Base-by-base conservation (phyloP, 2,329 filamentous ascomycete species). In the Monosporascus sp. region DNA sequence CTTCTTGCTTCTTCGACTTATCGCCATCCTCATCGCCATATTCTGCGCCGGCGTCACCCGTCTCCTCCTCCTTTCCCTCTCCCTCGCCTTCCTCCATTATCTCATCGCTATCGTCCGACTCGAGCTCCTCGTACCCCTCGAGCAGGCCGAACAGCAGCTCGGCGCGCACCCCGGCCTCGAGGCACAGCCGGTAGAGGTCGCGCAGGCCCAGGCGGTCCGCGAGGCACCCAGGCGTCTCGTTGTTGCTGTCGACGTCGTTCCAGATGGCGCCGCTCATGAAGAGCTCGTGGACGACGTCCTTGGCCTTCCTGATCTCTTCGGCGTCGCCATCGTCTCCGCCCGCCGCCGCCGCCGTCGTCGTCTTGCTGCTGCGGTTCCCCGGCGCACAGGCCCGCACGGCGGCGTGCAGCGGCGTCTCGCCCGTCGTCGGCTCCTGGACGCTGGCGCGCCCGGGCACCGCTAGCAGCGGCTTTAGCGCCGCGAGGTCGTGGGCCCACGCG, bases 241-340 rank as follows among this genome's bases (percentile, higher is more conserved):
- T 82, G 62, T 89, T 87, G 60, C 78, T 74, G 70, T 97, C 91
- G 52, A 97, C 77, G 68, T 97, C 92, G 73, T 99, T 99, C 94
- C 94, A 99, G 62, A 97, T 97, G 11, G 91, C 94, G 35, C 94
- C 94, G 61, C 88, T 87, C 65, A 92, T 81, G 55, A 97, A 84
- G 7, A 97, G 78, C 65, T 94, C 82, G 60, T 82, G 81, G 5
- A 97, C 75, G 0, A 87, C 86, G 50, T 85, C 82, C 52, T 80
- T 79, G 3, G 85, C 88, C 40, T 81, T 80, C 47, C 85, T 80
- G 35, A 88, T 69, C 26, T 70, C 67, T 26, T 74, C 70, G 24
- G 74, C 72, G 9, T 68, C 67, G 3, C 70, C 68, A 3, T 65
- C 59, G 15, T 59, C 55, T 9, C 64, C 61, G 4, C 60, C 59